Conservation (phyloP, 345 rosid species). For the Abelmoschus esculentus region DNA sequence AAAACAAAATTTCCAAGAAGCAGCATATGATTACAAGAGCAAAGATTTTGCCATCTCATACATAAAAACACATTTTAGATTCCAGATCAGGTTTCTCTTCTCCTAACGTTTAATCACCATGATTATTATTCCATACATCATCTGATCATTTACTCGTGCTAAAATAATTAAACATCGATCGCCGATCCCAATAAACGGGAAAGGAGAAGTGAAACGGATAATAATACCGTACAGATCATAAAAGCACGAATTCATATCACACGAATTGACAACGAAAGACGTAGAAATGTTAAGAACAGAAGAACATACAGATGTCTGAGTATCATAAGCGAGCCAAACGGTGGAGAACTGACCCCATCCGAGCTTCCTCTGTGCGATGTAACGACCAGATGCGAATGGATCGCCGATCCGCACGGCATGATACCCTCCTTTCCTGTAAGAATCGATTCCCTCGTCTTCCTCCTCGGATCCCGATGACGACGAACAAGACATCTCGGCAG, state of each 20-base stretch:
- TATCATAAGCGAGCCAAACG: conserved; percentile 98
- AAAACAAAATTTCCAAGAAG: no score
- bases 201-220: background rate
- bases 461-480: conserved; percentile 94
- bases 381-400: conserved; percentile 76
- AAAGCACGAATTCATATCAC: no score
- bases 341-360: conserved; percentile 99
- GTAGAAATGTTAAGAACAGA: background rate
- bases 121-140: background rate
- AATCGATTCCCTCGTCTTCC: conserved; percentile 85
- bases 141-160: background rate
- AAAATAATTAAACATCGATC: background rate
- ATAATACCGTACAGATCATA: background rate
- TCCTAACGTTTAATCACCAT: background rate
- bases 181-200: background rate
- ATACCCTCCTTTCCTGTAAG: conserved; percentile 93
- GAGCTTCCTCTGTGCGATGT: conserved; percentile 89
- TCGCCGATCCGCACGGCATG: conserved; percentile 95
- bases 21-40: no score
- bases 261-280: no score
- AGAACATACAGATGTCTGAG: conserved; percentile 47
- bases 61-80: no score
- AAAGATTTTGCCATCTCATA: no score
- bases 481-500: conserved; percentile 53
- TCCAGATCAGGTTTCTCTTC: no score